These are phyloP conservation scores for Sugiyamaella xylanicola DNA, from an alignment of 1,139 yeast species.

Conservation along the genomic window DNA sequence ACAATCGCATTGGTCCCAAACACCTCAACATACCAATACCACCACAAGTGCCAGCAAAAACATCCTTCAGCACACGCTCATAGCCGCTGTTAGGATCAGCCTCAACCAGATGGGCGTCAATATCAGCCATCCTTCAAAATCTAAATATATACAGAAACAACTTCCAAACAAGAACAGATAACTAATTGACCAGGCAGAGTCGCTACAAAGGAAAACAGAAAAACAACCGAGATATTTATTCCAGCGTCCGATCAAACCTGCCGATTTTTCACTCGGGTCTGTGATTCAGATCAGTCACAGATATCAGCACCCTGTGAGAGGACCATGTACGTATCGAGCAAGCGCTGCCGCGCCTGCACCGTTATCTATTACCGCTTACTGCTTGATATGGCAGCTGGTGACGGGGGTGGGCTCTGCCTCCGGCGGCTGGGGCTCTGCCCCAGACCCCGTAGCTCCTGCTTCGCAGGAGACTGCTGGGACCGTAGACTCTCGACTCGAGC, in stretches of 20 bases:
- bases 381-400: background rate
- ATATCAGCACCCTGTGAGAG: no score
- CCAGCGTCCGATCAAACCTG: background rate
- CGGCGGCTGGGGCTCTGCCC: no score
- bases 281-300: background rate
- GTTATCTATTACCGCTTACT: background rate
- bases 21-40: slow-evolving; percentile 60
- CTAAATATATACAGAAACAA: background rate
- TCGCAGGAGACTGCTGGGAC: no score
- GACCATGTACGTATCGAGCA: background rate
- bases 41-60: slow-evolving; percentile 88
- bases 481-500: no score
- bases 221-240: background rate
- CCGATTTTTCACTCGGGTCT: background rate
- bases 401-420: no score
- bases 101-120: slow-evolving; percentile 39
- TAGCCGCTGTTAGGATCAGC: slow-evolving; percentile 40
- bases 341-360: background rate
- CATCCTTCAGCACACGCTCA: slow-evolving; percentile 70
- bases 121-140: slow-evolving; percentile 35
- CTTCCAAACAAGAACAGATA: background rate
- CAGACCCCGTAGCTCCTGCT: no score
- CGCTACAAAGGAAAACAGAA: background rate
- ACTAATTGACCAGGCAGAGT: no score
- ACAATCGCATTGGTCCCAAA: no score